Percentiles rank a stretch among this genome's conserved stretches.
Evolutionary conservation across 2,329 filamentous ascomycete genomes (phyloP).

Genomic region (Ophiostoma ulmi): DNA sequence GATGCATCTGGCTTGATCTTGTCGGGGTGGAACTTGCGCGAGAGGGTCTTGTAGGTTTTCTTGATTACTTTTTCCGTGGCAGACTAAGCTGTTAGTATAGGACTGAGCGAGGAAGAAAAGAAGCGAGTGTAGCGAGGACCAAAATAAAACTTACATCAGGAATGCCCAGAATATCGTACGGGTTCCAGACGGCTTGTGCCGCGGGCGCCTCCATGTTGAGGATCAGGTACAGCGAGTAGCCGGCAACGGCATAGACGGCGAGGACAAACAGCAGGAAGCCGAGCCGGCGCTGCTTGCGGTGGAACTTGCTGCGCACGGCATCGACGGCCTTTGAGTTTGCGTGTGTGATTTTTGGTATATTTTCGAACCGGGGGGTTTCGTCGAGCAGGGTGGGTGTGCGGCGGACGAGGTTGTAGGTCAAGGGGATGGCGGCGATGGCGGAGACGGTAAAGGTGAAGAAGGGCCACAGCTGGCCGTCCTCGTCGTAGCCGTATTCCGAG

Average conservation of each 20-base stretch:
- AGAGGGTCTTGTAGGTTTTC: slow-evolving; percentile 80
- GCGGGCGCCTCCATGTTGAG: slow-evolving; percentile 63
- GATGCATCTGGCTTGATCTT: slow-evolving; percentile 77
- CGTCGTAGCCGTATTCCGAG: slow-evolving; percentile 97
- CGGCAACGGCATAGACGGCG: slow-evolving; percentile 76
- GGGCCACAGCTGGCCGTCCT: slow-evolving; percentile 96
- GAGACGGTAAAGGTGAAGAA: slow-evolving; percentile 95
- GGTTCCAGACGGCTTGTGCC: slow-evolving; percentile 82
- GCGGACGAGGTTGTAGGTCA: slow-evolving; percentile 79
- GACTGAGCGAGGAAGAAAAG: neutral
- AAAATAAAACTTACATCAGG: slow-evolving; percentile 53
- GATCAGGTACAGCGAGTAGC: slow-evolving; percentile 88
- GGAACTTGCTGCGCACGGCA: slow-evolving; percentile 75
- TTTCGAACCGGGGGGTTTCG: slow-evolving; percentile 60
- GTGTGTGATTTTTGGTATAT: slow-evolving; percentile 63
- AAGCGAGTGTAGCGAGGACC: neutral
- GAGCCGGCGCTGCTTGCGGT: slow-evolving; percentile 80
- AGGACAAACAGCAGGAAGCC: slow-evolving; percentile 76
- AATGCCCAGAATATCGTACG: slow-evolving; percentile 88
- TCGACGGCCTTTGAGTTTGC: slow-evolving; percentile 80
- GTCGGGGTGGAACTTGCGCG: slow-evolving; percentile 84
- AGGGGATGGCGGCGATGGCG: slow-evolving; percentile 78
- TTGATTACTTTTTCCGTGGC: slow-evolving; percentile 88
- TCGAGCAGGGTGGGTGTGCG: neutral
- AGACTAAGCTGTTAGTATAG: slow-evolving; percentile 46